Conservation (phyloP, 768 basidiomycete genomes). For the Stropharia rugosoannulata region DNA sequence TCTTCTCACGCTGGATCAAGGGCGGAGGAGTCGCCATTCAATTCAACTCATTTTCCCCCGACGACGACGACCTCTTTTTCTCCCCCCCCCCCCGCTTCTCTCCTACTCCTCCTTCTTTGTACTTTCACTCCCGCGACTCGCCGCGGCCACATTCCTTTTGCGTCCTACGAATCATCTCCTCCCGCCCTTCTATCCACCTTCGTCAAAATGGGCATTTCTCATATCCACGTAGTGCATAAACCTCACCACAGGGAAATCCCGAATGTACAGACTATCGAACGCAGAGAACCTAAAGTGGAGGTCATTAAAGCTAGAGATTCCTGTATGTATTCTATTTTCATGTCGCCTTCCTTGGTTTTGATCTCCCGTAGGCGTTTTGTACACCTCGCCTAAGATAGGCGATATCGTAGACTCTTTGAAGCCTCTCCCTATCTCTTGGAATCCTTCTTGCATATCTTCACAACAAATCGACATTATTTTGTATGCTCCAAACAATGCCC, state of each 20-base stretch:
- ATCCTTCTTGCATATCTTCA: constrained; percentile 51
- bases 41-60: constrained; percentile 1
- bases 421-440: constrained; percentile 63
- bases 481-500: constrained; percentile 43
- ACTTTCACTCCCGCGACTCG: constrained; percentile 11
- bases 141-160: constrained; percentile 21
- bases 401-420: constrained; percentile 43
- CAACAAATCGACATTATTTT: constrained; percentile 67
- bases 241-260: constrained; percentile 1
- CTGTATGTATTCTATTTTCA: background rate
- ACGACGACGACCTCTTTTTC: constrained; percentile 11
- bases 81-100: background rate
- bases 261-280: constrained; percentile 3
- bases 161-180: background rate
- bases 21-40: background rate
- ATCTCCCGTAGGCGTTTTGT: constrained; percentile 53
- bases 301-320: no score
- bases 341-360: background rate
- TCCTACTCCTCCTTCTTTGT: constrained; percentile 6
- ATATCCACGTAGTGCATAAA: constrained; percentile 16
- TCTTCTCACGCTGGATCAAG: constrained; percentile 5
- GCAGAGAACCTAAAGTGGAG: constrained; percentile 2
- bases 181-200: constrained; percentile 5
- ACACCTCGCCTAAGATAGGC: constrained; percentile 51
- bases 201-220: constrained; percentile 15